A percentile compares a stretch with the other conserved stretches of the same genome.
Evolutionary conservation across 805 yeast genomes (phyloP).

Genomic region (Nakazawaea wyomingensis): DNA sequence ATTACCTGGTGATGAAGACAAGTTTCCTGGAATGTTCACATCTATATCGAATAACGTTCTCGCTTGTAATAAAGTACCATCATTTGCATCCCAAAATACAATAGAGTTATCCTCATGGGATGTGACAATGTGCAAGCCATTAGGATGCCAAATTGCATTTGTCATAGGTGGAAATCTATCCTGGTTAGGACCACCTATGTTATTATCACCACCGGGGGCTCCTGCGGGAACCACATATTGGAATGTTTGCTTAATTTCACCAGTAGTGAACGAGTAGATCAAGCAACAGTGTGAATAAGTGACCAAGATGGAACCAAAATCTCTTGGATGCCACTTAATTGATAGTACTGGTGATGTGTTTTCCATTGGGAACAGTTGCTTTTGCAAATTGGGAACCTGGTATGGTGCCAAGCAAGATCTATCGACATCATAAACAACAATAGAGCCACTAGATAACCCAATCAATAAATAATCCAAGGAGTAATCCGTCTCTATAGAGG

Average conservation of each 20-base stretch:
- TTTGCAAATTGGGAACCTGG: conserved; percentile 68
- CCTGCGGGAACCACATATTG: conserved; percentile 60
- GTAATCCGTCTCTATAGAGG: conserved; percentile 76
- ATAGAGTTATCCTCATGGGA: conserved; percentile 78
- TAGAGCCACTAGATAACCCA: conserved; percentile 74
- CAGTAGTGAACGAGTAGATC: conserved; percentile 59
- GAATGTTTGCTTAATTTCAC: conserved; percentile 50
- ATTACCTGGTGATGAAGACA: conserved; percentile 17
- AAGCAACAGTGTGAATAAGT: conserved; percentile 69
- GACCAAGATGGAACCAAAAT: conserved; percentile 70
- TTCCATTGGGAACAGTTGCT: conserved; percentile 50
- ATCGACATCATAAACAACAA: conserved; percentile 76
- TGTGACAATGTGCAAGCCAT: conserved; percentile 79
- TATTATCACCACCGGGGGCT: conserved; percentile 65
- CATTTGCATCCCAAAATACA: conserved; percentile 89
- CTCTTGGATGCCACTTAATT: conserved; percentile 83
- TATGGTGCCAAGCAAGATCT: conserved; percentile 62
- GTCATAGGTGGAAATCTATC: conserved; percentile 22
- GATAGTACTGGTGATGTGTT: conserved; percentile 49
- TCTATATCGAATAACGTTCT: conserved; percentile 63
- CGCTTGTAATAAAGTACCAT: conserved; percentile 70
- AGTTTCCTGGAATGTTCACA: conserved; percentile 44
- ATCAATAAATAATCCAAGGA: conserved; percentile 80
- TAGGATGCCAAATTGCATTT: conserved; percentile 83
- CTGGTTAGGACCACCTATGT: conserved; percentile 19